Conservation (phyloP, 139 green algal species). For the Helicosporidium sp. region DNA sequence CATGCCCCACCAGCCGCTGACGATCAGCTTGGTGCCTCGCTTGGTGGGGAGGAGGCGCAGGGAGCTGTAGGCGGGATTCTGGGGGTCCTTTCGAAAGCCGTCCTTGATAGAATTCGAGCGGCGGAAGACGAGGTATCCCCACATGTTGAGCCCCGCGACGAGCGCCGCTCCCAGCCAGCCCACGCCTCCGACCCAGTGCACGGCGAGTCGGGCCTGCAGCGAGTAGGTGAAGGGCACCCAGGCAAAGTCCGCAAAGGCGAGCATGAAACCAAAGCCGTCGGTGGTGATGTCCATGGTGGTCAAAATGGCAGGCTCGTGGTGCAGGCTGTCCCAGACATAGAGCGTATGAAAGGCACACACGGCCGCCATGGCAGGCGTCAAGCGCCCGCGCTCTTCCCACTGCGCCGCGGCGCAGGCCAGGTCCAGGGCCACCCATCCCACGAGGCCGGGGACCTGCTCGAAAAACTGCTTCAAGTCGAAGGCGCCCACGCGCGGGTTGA, state of each 20-base stretch:
- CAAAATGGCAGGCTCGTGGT: conserved; percentile 62
- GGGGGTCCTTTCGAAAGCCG: conserved; percentile 51
- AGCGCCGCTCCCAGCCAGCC: conserved; percentile 3
- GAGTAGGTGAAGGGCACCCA: conserved; percentile 96
- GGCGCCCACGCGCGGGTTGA: conserved; percentile 55
- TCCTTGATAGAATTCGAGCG: conserved; percentile 91
- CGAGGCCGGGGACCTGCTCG: conserved; percentile 64
- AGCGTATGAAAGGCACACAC: conserved; percentile 56
- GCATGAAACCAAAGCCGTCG: conserved; percentile 97
- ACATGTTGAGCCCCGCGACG: conserved; percentile 47
- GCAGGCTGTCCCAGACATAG: conserved; percentile 43
- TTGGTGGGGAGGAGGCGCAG: conserved; percentile 63
- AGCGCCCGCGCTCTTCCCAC: conserved; percentile 12
- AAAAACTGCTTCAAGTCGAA: conserved; percentile 87
- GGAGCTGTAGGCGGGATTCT: conserved; percentile 38
- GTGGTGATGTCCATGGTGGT: conserved; percentile 97
- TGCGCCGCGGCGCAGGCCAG: conserved; percentile 54
- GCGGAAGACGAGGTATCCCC: conserved; percentile 81
- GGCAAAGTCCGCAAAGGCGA: conserved; percentile 84
- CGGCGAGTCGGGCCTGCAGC: conserved; percentile 58
- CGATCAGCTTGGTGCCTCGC: conserved; percentile 60
- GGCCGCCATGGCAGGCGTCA: conserved; percentile 54
- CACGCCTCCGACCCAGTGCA: conserved; percentile 32
- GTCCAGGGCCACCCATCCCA: conserved; percentile 35
- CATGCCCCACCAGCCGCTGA: conserved; percentile 77